Percentiles rank a stretch among this genome's conserved stretches.
Evolutionary conservation across 352 stramenopile species (phyloP).

Genomic region (Hyaloperonospora arabidopsidis): DNA sequence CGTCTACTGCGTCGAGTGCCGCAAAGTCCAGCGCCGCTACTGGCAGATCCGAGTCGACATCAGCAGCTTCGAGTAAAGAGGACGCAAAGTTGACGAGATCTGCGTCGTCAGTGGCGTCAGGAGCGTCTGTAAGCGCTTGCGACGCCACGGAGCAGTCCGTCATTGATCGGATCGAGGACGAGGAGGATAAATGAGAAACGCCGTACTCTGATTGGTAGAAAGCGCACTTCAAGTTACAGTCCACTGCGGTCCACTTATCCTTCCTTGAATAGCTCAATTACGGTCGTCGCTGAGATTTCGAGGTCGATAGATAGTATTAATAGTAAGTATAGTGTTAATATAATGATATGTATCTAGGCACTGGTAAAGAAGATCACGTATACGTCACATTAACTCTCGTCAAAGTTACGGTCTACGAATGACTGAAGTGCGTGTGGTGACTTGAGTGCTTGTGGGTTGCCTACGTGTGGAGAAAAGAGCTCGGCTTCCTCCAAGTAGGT

Average conservation of each 20-base stretch:
- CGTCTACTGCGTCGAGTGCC: constrained; percentile 35
- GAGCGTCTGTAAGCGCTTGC: constrained; percentile 1
- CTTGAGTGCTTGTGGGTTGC: constrained; percentile 36
- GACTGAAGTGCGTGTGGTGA: constrained; percentile 28
- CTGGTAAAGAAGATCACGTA: neutral
- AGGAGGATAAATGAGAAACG: neutral
- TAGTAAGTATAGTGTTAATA: too few relatives aligned
- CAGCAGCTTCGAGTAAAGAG: constrained; percentile 33
- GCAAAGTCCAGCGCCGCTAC: constrained; percentile 26
- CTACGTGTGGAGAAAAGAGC: constrained; percentile 55
- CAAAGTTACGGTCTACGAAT: constrained; percentile 6
- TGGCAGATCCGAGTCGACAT: constrained; percentile 18
- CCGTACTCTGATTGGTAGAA: neutral
- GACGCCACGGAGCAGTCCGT: constrained; percentile 3
- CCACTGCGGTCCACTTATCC: too few relatives aligned
- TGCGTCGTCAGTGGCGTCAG: constrained; percentile 23
- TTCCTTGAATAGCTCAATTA: too few relatives aligned
- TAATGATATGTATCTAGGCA: too few relatives aligned
- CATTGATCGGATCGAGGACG: neutral
- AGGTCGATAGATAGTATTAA: too few relatives aligned
- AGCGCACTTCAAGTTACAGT: neutral
- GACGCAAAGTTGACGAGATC: constrained; percentile 37
- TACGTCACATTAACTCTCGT: neutral
- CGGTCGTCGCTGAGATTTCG: too few relatives aligned
- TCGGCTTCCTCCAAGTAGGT: constrained; percentile 45